Evolutionary conservation across 78 protist species (phyloP), one percentile per base, ranked within the genome.

Genomic region (Speleostelium caveatum): DNA sequence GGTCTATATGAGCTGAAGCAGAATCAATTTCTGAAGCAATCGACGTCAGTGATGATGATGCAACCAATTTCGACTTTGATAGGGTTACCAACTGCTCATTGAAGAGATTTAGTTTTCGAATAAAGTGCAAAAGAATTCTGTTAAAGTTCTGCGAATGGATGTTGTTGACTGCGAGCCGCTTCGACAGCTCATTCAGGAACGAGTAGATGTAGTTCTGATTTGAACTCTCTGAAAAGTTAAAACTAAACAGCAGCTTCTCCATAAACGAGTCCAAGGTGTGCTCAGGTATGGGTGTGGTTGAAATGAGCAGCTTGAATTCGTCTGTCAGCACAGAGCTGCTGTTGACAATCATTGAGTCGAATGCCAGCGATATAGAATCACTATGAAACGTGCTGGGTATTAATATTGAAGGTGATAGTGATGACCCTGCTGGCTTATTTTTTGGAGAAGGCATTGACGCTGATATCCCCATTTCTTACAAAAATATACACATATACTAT

Each of bases 221-320:
- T 26, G 91, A 69, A 38, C 41, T 73, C 51, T 83, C 91, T 56
- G 91, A 83, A 51, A 83, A 83, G 35, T 83, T 59, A 36, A 83
- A 45, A 83, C 79, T 83, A 45, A 69, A 60, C 24, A 83, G 32
- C 26, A 83, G 30, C 16, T 72, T 35, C 33, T 83, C 91, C 91
- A 83, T 83, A 51, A 83, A 83, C 36, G 67, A 8, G 3, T 83
- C 91, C 14, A 83, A 53, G 10, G n/a, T 45, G 10, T 45, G n/a
- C 6, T 45, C 53, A 14, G 53, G 53, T 45, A 45, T 45, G 10
- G 53, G 53, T 45, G 10, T 14, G 6, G 6, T 10, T 45, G 53
- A 45, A 14, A 45, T 45, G n/a, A 45, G 10, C 10, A 45, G 53
- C 10, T 45, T 45, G 10, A 45, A 45, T 45, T 45, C 53, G 10